Conservation (phyloP, 345 rosid species). For the Rubroshorea leprosula region DNA sequence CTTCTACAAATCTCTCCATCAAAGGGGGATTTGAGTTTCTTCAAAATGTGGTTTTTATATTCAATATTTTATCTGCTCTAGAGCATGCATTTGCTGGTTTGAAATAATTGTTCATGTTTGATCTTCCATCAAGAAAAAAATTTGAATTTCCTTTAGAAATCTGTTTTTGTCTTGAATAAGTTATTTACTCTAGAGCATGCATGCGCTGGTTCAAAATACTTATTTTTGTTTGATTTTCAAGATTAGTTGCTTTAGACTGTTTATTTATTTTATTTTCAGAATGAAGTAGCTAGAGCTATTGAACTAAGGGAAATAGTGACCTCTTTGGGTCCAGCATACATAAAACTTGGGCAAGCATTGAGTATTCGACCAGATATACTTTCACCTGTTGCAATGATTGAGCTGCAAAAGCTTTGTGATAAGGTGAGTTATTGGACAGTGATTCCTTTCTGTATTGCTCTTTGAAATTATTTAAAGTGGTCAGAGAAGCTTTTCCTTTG, state of each 20-base stretch:
- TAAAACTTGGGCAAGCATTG: conserved; percentile 97
- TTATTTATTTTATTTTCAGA: conserved; percentile 38
- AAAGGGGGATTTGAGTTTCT: no score
- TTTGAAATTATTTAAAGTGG: not conserved
- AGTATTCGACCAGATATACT: conserved; percentile 96
- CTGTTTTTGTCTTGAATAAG: not conserved
- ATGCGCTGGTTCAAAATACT: not conserved
- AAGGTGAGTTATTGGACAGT: conserved; percentile 43
- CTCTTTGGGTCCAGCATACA: conserved; percentile 96
- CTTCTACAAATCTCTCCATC: no score
- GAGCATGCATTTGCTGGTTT: no score
- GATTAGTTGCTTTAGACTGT: conserved; percentile 8
- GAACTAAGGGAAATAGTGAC: conserved; percentile 95
- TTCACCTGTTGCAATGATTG: conserved; percentile 88
- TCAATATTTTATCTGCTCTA: no score
- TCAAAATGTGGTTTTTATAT: no score
- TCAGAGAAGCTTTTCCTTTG: not conserved
- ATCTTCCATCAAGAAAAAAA: no score
- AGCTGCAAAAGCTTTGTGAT: conserved; percentile 97
- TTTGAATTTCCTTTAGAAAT: not conserved
- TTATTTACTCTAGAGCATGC: not conserved
- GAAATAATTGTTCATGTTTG: no score
- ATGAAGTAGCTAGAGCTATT: conserved; percentile 94
- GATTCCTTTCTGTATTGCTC: conserved; percentile 6
- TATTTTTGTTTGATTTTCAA: not conserved